Evolutionary conservation across 306 rosid genomes (phyloP).

Genomic region (Inga oerstediana): DNA sequence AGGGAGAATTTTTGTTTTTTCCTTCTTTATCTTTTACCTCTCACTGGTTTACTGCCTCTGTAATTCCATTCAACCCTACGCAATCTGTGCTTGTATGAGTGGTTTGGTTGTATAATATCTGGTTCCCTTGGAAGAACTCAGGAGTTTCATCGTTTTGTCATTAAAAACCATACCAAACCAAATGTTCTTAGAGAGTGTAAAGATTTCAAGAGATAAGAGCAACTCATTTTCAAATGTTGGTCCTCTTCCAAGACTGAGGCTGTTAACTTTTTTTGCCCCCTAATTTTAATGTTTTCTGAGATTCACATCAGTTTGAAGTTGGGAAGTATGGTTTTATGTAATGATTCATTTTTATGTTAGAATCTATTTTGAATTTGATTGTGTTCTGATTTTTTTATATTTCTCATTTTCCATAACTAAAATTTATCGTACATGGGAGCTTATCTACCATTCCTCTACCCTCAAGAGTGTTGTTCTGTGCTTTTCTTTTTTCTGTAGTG

Average conservation of each 20-base stretch:
- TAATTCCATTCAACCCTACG: neutral
- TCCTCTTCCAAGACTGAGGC: neutral
- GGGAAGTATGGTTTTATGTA: slow-evolving; percentile 26
- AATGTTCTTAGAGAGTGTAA: neutral
- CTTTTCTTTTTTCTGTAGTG: slow-evolving; percentile 7
- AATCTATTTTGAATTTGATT: slow-evolving; percentile 20
- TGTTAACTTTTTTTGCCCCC: neutral
- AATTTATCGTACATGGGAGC: neutral
- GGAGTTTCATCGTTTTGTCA: neutral
- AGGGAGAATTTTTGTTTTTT: neutral
- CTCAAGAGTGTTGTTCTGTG: neutral
- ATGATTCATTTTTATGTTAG: slow-evolving; percentile 21
- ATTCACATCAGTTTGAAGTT: slow-evolving; percentile 21
- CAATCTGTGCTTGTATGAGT: neutral
- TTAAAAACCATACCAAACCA: neutral
- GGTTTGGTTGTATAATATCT: neutral
- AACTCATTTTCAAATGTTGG: neutral
- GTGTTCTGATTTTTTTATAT: slow-evolving; percentile 15
- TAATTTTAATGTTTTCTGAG: neutral
- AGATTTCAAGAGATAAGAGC: neutral
- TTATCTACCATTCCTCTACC: slow-evolving; percentile 19
- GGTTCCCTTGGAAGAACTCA: neutral
- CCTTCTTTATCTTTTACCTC: neutral
- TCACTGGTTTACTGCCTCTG: neutral
- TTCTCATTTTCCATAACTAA: slow-evolving; percentile 29